Conservation (phyloP, 75 land plant genomes). For the Chamaecyparis obtusa region DNA sequence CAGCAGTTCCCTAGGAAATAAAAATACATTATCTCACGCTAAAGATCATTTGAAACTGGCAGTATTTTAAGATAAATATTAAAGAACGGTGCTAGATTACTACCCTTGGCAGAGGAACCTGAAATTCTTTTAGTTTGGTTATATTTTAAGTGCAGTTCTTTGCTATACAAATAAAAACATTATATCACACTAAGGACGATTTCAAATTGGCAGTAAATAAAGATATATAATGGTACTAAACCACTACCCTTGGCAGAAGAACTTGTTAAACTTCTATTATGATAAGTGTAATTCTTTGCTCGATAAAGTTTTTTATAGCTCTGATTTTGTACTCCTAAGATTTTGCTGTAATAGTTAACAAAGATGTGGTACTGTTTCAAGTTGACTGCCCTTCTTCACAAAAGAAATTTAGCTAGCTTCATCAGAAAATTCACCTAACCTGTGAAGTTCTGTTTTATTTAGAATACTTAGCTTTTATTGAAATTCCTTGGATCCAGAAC, state of each 20-base stretch:
- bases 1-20: not conserved
- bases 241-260: not conserved
- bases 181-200: not conserved
- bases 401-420: not conserved
- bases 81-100: not conserved
- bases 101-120: not conserved
- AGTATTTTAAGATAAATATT: not conserved
- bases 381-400: not conserved
- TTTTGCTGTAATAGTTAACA: not conserved
- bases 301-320: not conserved
- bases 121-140: not conserved
- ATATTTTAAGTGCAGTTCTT: not conserved
- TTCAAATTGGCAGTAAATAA: not conserved
- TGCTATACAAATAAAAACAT: not conserved
- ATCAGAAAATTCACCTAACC: not conserved
- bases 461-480: not conserved
- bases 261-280: not conserved
- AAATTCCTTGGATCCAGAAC: not conserved
- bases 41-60: not conserved
- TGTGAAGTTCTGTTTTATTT: not conserved
- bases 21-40: not conserved
- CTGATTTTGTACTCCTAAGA: not conserved
- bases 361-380: not conserved
- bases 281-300: not conserved
- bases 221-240: not conserved